These are phyloP conservation scores for Suillus subaureus DNA, from an alignment of 768 basidiomycete species.

Conservation along the genomic window DNA sequence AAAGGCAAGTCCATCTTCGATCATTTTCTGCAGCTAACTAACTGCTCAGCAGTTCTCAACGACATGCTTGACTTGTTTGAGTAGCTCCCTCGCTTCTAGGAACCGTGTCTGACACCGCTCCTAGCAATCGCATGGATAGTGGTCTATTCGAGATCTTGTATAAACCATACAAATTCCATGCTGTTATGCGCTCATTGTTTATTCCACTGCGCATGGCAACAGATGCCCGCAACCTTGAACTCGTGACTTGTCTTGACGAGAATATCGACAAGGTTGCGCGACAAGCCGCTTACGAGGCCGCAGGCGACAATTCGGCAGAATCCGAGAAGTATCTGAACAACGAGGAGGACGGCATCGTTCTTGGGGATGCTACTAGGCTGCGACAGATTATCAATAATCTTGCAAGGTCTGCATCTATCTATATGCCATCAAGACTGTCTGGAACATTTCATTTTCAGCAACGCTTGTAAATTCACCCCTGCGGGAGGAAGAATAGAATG, in stretches of 20 bases:
- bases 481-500: slow-evolving; percentile 69
- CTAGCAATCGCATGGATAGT: slow-evolving; percentile 83
- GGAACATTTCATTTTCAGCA: slow-evolving; percentile 39
- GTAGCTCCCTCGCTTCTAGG: slow-evolving; percentile 23
- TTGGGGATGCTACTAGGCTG: slow-evolving; percentile 82
- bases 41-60: slow-evolving; percentile 57
- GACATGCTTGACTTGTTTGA: slow-evolving; percentile 78
- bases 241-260: slow-evolving; percentile 69
- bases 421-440: slow-evolving; percentile 2
- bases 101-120: slow-evolving; percentile 5
- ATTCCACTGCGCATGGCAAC: slow-evolving; percentile 70
- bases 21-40: slow-evolving; percentile 5
- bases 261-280: slow-evolving; percentile 69
- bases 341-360: slow-evolving; percentile 66
- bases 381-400: slow-evolving; percentile 85
- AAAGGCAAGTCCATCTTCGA: slow-evolving; percentile 51
- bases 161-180: slow-evolving; percentile 76
- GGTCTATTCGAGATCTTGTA: slow-evolving; percentile 74
- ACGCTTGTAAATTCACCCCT: slow-evolving; percentile 81
- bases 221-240: slow-evolving; percentile 63
- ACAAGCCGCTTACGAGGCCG: slow-evolving; percentile 58
- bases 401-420: slow-evolving; percentile 51
- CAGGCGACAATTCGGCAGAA: slow-evolving; percentile 44
- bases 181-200: slow-evolving; percentile 74
- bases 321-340: slow-evolving; percentile 1